Base-by-base conservation (phyloP, 441 rosid species). In the Adansonia grandidieri region DNA sequence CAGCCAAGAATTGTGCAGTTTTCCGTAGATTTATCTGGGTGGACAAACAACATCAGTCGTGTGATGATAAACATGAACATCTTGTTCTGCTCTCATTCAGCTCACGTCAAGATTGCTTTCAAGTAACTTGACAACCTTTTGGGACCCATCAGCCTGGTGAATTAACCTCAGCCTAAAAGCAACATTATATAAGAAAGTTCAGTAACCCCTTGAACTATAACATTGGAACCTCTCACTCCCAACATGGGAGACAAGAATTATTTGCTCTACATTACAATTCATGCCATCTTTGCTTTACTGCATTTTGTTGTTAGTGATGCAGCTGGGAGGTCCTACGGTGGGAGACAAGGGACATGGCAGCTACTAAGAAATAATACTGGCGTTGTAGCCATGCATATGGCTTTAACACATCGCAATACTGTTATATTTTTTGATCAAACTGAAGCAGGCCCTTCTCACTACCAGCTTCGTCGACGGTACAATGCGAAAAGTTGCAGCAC, bases 331-430 rank as follows among this genome's bases (percentile, higher is more conserved):
- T n/a, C 42, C 17, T 28, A 65, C 32, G 51, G 32, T 37, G 77
- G 75, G 19, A 48, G 48, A 14, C 40, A 45, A 45, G 86, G 83
- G 9, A 78, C 3, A 60, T 86, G 87, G 89, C 75, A 77, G 69
- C 82, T 84, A 50, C 80, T 86, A 47, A 53, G 78, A 37, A 74
- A 82, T 32, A 79, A 50, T 75, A 79, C 82, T 0, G 87, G 86
- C 1, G 87, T 71, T 22, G 85, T 82, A 24, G 82, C 84, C 20
- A 80, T 77, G 83, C 87, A 82, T 66, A 84, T 82, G 86, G 84
- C 87, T 13, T 73, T 84, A 66, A 84, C 87, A 65, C 80, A 71
- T 75, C 81, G 50, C 73, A 62, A 82, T 42, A 84, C 81, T 9
- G 85, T 84, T 17, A 13, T 86, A 4, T 78, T 84, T 71, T 84